A percentile compares a stretch with the other conserved stretches of the same genome.
phyloP scores from a whole-genome alignment of 441 rosid genomes.

The Croton laevigatus region DNA sequence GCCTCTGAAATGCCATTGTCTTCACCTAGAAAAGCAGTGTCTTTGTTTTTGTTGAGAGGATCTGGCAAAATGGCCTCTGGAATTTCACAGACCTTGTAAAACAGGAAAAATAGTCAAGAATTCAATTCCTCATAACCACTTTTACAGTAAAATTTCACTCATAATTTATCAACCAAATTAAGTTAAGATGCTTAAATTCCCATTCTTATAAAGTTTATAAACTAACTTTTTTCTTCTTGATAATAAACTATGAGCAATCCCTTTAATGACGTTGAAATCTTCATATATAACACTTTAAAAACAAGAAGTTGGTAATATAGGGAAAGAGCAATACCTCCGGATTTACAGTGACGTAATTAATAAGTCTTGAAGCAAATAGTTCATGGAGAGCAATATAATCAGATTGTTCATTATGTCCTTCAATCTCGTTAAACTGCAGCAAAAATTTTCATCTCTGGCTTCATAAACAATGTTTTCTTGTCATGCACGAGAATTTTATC shows the following conservation, averaged over 20 bases:
- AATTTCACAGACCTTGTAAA: conserved; percentile 37
- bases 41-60: conserved; percentile 27
- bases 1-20: conserved; percentile 21
- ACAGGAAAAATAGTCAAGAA: not conserved
- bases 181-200: not conserved
- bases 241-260: not conserved
- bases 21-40: conserved; percentile 12
- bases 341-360: conserved; percentile 26
- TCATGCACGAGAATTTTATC: conserved; percentile 46
- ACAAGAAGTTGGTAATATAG: not conserved
- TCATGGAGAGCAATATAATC: conserved; percentile 34
- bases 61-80: conserved; percentile 42
- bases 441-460: conserved; percentile 40
- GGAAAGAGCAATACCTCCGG: conserved; percentile 37
- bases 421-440: conserved; percentile 35
- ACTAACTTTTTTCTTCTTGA: not conserved
- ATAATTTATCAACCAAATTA: not conserved
- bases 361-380: conserved; percentile 36
- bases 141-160: not conserved
- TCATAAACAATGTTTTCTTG: conserved; percentile 43
- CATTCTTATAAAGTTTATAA: not conserved
- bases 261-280: not conserved
- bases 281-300: not conserved
- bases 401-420: conserved; percentile 36
- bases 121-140: not conserved